Conservation (phyloP, 352 stramenopile genomes). For the Phytophthora ramorum region DNA sequence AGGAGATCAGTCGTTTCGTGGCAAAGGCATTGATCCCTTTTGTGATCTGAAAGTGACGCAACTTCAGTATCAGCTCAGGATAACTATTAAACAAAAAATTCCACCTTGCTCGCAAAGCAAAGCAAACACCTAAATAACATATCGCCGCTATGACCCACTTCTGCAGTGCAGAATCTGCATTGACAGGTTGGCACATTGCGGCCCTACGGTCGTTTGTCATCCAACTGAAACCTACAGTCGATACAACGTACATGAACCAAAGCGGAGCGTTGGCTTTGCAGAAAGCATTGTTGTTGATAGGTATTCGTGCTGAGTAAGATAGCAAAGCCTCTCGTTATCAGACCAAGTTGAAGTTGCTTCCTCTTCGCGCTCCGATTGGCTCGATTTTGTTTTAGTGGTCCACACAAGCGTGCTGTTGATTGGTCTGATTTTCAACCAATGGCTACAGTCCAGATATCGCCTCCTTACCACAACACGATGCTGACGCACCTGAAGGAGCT, state of each 20-base stretch:
- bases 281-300: no score
- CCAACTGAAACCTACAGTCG: not conserved
- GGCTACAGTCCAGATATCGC: not conserved
- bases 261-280: no score
- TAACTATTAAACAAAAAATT: no score
- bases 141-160: no score
- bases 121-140: no score
- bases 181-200: no score
- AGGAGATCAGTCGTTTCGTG: constrained; percentile 1
- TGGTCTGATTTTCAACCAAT: not conserved
- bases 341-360: constrained; percentile 26
- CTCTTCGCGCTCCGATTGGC: constrained; percentile 4
- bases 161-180: no score
- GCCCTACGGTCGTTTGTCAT: no score
- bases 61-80: no score
- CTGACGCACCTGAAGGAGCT: constrained; percentile 56
- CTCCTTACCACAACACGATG: constrained; percentile 15
- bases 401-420: constrained; percentile 11
- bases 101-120: no score
- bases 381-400: constrained; percentile 8
- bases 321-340: not conserved
- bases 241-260: not conserved
- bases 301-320: not conserved
- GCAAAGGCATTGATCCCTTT: not conserved
- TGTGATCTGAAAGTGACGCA: no score